Evolutionary conservation across 202 grass and related monocot species (phyloP).

Genomic region (Panicum hallii): DNA sequence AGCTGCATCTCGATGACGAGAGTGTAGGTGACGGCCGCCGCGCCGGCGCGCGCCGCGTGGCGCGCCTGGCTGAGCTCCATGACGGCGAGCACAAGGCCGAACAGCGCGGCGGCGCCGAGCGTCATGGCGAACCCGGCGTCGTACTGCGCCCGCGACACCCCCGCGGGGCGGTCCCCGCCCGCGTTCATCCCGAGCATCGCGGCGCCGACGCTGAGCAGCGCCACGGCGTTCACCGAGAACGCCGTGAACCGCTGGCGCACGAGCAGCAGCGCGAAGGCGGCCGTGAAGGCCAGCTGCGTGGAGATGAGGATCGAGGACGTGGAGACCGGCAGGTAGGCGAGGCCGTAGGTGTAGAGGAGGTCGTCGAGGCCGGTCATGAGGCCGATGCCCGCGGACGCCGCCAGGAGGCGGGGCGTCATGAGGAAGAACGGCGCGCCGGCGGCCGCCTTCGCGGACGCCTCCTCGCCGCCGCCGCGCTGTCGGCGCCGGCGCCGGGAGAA

Average conservation of each 20-base stretch:
- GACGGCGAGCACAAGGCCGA: constrained; percentile 62
- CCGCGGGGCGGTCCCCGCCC: constrained; percentile 48
- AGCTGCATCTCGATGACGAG: constrained; percentile 86
- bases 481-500: constrained; percentile 43
- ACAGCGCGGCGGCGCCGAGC: constrained; percentile 62
- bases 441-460: too few species aligned
- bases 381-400: constrained; percentile 51
- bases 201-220: constrained; percentile 68
- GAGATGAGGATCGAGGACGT: constrained; percentile 86
- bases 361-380: constrained; percentile 64
- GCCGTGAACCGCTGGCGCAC: constrained; percentile 75
- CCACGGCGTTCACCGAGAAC: constrained; percentile 73
- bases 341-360: constrained; percentile 71
- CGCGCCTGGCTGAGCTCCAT: constrained; percentile 75
- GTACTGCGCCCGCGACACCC: constrained; percentile 59
- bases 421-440: constrained; percentile 30
- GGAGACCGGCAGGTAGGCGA: constrained; percentile 82
- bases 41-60: constrained; percentile 45
- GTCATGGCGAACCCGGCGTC: constrained; percentile 67
- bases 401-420: constrained; percentile 61
- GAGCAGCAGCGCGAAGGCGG: constrained; percentile 68
- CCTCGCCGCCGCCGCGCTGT: too few species aligned
- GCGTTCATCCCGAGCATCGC: constrained; percentile 73
- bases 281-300: constrained; percentile 83
- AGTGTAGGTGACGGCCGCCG: constrained; percentile 53